phyloP scores from a whole-genome alignment of 306 rosid species.

The Glycine soja region DNA sequence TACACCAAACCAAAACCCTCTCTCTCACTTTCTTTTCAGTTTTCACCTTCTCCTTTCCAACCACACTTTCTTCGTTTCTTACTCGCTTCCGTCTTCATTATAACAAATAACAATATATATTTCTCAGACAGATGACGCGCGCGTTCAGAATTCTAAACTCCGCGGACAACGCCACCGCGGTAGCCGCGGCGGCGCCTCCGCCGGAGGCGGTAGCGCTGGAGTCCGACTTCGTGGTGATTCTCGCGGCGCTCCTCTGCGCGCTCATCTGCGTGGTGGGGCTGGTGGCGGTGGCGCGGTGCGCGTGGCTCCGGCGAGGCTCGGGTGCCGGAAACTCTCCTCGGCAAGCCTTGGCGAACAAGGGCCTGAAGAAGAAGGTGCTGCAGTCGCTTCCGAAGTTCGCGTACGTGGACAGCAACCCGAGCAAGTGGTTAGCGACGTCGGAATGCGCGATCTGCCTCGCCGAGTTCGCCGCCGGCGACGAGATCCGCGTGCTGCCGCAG shows the following conservation, averaged over 20 bases:
- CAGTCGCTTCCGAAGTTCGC: slow-evolving; percentile 74
- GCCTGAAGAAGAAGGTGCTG: slow-evolving; percentile 79
- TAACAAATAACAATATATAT: not conserved
- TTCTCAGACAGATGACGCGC: slow-evolving; percentile 53
- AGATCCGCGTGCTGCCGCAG: slow-evolving; percentile 79
- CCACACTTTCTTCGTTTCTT: not conserved
- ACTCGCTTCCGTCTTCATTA: too few species aligned
- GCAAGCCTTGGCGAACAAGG: slow-evolving; percentile 66
- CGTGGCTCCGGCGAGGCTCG: slow-evolving; percentile 76
- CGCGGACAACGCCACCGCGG: slow-evolving; percentile 13
- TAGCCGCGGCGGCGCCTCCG: slow-evolving; percentile 57
- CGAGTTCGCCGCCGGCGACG: slow-evolving; percentile 68
- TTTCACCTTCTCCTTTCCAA: not conserved
- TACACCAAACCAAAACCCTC: not conserved
- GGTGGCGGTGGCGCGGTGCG: slow-evolving; percentile 79
- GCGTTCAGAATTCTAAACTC: slow-evolving; percentile 48
- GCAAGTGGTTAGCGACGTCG: slow-evolving; percentile 52
- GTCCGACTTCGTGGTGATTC: slow-evolving; percentile 78
- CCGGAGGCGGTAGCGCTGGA: slow-evolving; percentile 65
- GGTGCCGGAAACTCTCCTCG: slow-evolving; percentile 24
- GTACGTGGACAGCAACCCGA: slow-evolving; percentile 48
- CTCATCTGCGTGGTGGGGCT: slow-evolving; percentile 81
- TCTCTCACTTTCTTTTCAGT: not conserved
- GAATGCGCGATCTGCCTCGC: slow-evolving; percentile 83
- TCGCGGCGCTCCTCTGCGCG: slow-evolving; percentile 79